A percentile compares a stretch with the other conserved stretches of the same genome.
Evolutionary conservation across 192 early-diverging fungal genomes (phyloP).

Genomic region (Backusella circina): DNA sequence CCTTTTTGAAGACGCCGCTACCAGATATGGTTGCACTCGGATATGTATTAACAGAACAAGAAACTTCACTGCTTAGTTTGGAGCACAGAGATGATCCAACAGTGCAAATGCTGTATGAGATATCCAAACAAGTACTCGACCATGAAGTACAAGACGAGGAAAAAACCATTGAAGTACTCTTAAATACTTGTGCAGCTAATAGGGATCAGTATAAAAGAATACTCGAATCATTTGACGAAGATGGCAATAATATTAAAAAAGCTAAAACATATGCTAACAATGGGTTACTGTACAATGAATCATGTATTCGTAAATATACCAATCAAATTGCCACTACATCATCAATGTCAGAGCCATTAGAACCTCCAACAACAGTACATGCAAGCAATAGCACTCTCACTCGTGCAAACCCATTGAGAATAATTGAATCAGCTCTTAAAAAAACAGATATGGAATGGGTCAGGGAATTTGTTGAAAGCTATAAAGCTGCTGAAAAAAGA

Average conservation of each 20-base stretch:
- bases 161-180: not conserved
- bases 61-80: not conserved
- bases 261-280: not conserved
- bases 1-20: not conserved
- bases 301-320: slow-evolving; percentile 12
- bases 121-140: not conserved
- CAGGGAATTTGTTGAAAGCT: slow-evolving; percentile 7
- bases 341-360: slow-evolving; percentile 5
- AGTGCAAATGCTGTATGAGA: not conserved
- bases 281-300: slow-evolving; percentile 1
- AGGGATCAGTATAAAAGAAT: not conserved
- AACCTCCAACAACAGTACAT: not conserved
- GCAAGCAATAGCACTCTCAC: not conserved
- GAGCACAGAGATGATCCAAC: slow-evolving; percentile 6
- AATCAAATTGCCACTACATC: not conserved
- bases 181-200: not conserved
- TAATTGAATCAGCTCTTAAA: slow-evolving; percentile 5
- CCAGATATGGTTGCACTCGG: not conserved
- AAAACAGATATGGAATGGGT: slow-evolving; percentile 12
- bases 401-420: not conserved
- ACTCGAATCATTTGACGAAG: not conserved
- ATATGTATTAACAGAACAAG: slow-evolving; percentile 9
- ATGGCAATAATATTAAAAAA: not conserved
- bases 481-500: slow-evolving; percentile 4
- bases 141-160: slow-evolving; percentile 1